A percentile compares a stretch with the other conserved stretches of the same genome.
phyloP scores from a whole-genome alignment of 2,329 filamentous ascomycete genomes.

The Neospermospora avenae region DNA sequence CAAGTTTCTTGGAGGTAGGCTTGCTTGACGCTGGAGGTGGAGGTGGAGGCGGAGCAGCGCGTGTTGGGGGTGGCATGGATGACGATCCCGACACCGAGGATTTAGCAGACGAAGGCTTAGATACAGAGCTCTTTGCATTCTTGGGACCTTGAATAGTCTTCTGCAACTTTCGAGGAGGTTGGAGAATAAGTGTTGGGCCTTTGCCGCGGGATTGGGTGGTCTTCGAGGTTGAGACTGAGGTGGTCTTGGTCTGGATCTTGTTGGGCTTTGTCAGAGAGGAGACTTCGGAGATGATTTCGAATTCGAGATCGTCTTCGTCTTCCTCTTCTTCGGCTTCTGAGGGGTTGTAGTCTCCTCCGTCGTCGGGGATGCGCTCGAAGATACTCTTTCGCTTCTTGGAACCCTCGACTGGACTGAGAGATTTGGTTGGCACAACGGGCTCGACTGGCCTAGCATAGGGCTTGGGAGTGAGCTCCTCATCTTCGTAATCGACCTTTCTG shows the following conservation, averaged over 20 bases:
- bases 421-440: not conserved
- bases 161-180: conserved; percentile 20
- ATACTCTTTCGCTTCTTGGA: conserved; percentile 26
- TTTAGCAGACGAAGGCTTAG: not conserved
- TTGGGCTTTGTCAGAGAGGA: conserved; percentile 14
- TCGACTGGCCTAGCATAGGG: conserved; percentile 4
- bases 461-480: conserved; percentile 9
- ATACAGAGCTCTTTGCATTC: not conserved
- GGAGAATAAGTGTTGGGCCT: not conserved
- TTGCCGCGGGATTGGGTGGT: not conserved
- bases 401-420: not conserved
- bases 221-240: conserved; percentile 11
- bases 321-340: conserved; percentile 9
- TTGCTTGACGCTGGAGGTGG: not conserved
- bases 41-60: conserved; percentile 1
- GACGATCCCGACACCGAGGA: not conserved
- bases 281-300: conserved; percentile 13
- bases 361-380: conserved; percentile 20
- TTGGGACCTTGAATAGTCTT: conserved; percentile 11
- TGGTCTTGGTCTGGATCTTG: not conserved
- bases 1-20: not conserved
- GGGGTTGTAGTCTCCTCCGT: conserved; percentile 24
- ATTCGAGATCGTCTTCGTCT: conserved; percentile 15
- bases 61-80: conserved; percentile 3
- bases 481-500: not conserved